phyloP scores from a whole-genome alignment of 2,329 filamentous ascomycete genomes.

The Mariannaea sp. region DNA sequence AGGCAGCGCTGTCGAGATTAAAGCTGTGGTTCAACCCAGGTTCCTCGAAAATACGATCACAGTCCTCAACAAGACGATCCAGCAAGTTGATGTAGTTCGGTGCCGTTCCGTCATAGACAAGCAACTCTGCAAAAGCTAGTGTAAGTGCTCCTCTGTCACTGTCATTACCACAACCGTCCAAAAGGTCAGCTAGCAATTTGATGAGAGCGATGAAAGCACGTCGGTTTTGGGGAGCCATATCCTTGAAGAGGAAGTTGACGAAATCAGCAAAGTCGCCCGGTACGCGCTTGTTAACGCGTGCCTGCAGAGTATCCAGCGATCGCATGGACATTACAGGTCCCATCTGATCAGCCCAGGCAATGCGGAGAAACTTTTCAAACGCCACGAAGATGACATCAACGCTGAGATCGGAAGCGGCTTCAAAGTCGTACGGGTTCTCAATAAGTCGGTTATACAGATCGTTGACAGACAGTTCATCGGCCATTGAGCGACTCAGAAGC shows the following conservation, averaged over 20 bases:
- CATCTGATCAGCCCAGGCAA: constrained; percentile 88
- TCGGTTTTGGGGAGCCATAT: constrained; percentile 71
- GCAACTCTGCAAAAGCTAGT: constrained; percentile 83
- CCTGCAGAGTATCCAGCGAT: constrained; percentile 75
- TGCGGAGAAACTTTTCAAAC: constrained; percentile 89
- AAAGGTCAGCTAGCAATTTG: constrained; percentile 82
- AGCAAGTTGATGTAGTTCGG: constrained; percentile 86
- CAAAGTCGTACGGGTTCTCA: constrained; percentile 79
- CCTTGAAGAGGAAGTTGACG: constrained; percentile 65
- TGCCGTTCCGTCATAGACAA: constrained; percentile 77
- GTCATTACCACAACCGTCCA: constrained; percentile 90
- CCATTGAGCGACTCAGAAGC: constrained; percentile 69
- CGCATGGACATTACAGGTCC: constrained; percentile 78
- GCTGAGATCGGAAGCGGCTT: constrained; percentile 73
- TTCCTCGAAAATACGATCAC: constrained; percentile 84
- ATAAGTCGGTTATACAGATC: constrained; percentile 88
- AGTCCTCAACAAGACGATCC: constrained; percentile 87
- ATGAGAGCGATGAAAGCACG: constrained; percentile 84
- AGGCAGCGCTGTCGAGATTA: constrained; percentile 48
- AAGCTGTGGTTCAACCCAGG: constrained; percentile 49
- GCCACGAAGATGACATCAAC: constrained; percentile 88
- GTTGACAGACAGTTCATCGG: constrained; percentile 81
- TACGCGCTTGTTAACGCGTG: constrained; percentile 66
- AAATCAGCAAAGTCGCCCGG: constrained; percentile 75
- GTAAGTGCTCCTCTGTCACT: constrained; percentile 88